A percentile compares a stretch with the other conserved stretches of the same genome.
phyloP scores from a whole-genome alignment of 2,329 filamentous ascomycete species.

The Verticillium klebahnii region DNA sequence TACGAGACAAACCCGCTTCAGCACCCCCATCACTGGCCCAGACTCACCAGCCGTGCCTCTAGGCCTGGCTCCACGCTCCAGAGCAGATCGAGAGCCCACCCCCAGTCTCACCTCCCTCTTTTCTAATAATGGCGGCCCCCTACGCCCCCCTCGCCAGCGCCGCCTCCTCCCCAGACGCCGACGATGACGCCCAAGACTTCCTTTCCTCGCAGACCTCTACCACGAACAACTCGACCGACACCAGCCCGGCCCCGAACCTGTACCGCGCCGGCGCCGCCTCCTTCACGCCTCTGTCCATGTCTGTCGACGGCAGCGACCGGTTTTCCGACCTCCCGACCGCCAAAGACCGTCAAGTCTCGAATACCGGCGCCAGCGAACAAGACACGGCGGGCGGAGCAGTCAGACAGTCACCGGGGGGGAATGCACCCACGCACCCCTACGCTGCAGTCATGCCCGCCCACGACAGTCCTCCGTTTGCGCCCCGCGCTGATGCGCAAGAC shows the following conservation, averaged over 20 bases:
- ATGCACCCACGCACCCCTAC: not conserved
- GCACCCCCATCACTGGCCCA: not conserved
- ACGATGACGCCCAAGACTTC: conserved; percentile 8
- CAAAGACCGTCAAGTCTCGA: not conserved
- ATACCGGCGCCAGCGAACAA: not conserved
- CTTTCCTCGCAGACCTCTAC: conserved; percentile 6
- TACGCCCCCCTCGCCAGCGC: not conserved
- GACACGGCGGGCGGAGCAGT: not conserved
- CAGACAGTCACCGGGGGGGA: not conserved
- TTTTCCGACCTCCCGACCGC: conserved; percentile 5
- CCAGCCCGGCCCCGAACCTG: conserved; percentile 13
- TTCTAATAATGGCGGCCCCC: conserved; percentile 5
- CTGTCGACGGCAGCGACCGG: conserved; percentile 13
- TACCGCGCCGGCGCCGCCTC: conserved; percentile 17
- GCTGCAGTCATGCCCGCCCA: not conserved
- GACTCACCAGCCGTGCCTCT: not conserved
- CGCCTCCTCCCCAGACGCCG: not conserved
- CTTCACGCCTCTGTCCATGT: conserved; percentile 26
- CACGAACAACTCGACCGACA: conserved; percentile 13
- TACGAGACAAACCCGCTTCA: not conserved
- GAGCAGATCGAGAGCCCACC: not conserved
- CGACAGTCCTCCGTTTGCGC: not conserved
- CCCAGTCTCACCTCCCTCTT: not conserved
- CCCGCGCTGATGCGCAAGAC: not conserved
- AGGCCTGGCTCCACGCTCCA: not conserved